These are phyloP conservation scores for Panaeolus cyanescens DNA, from an alignment of 768 basidiomycete species.

Conservation along the genomic window DNA sequence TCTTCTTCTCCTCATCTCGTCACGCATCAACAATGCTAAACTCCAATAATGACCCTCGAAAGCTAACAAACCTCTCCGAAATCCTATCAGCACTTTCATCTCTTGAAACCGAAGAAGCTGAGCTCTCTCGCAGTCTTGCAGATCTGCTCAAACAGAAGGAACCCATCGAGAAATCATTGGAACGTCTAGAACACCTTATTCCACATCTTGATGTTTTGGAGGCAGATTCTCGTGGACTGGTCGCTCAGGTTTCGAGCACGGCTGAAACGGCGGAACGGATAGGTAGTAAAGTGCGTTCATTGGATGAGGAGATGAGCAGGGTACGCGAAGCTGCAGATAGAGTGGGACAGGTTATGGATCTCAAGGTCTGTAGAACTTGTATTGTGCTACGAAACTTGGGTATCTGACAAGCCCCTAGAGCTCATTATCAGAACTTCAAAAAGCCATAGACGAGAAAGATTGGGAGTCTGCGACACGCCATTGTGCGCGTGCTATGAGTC, in stretches of 20 bases:
- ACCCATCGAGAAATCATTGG: constrained; percentile 63
- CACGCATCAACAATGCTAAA: background rate
- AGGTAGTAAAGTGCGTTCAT: constrained; percentile 83
- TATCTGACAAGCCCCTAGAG: constrained; percentile 27
- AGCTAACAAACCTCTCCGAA: constrained; percentile 64
- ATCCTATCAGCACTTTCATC: constrained; percentile 75
- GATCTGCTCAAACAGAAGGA: constrained; percentile 68
- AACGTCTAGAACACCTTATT: constrained; percentile 58
- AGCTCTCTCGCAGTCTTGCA: constrained; percentile 73
- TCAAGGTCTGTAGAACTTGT: constrained; percentile 68
- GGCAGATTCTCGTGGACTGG: constrained; percentile 55
- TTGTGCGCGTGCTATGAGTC: constrained; percentile 87
- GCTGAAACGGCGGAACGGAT: constrained; percentile 85
- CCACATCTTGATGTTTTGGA: constrained; percentile 67
- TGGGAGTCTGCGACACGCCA: constrained; percentile 96
- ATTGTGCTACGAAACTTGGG: background rate
- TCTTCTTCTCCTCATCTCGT: background rate
- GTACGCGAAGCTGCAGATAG: constrained; percentile 90
- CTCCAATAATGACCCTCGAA: constrained; percentile 34
- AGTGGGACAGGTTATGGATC: constrained; percentile 91
- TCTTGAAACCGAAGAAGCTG: constrained; percentile 76
- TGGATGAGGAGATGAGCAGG: constrained; percentile 93
- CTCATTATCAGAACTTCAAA: constrained; percentile 50
- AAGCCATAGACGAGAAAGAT: constrained; percentile 82
- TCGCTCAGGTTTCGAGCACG: constrained; percentile 64